These are phyloP conservation scores for Carnegiea gigantea DNA, from an alignment of 179 eudicot species.

Conservation along the genomic window DNA sequence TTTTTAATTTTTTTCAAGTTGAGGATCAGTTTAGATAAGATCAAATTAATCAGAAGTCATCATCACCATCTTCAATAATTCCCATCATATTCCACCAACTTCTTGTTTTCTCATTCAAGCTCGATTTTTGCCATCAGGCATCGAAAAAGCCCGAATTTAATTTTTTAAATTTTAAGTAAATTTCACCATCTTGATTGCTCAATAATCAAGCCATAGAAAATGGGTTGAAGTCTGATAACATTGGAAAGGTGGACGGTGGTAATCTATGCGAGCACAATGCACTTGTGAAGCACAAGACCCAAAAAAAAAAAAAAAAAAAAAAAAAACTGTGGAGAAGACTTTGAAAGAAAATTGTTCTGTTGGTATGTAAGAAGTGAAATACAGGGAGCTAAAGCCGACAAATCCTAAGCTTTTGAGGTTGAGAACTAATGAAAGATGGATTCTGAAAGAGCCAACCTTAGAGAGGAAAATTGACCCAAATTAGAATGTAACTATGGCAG, in stretches of 20 bases:
- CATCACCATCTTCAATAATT: no score
- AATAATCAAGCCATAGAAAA: slow-evolving; percentile 74
- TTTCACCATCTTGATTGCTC: not conserved
- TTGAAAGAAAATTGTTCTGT: slow-evolving; percentile 44
- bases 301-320: no score
- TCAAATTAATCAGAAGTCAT: no score
- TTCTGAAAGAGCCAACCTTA: slow-evolving; percentile 77
- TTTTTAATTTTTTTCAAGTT: no score
- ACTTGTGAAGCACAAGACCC: slow-evolving; percentile 30
- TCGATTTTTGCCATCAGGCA: no score
- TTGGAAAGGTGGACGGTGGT: slow-evolving; percentile 29
- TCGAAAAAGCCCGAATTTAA: no score
- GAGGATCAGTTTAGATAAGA: no score
- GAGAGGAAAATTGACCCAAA: slow-evolving; percentile 48
- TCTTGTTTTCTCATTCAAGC: no score
- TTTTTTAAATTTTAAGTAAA: no score
- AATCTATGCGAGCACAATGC: slow-evolving; percentile 21
- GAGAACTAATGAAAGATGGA: slow-evolving; percentile 94
- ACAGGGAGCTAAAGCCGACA: slow-evolving; percentile 70
- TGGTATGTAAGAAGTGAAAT: slow-evolving; percentile 45
- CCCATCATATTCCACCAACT: no score
- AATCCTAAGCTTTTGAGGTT: slow-evolving; percentile 84
- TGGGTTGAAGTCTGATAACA: slow-evolving; percentile 49
- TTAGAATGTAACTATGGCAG: slow-evolving; percentile 37
- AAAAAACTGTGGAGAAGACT: slow-evolving; percentile 29